These are phyloP conservation scores for Agastache rugosa DNA, from an alignment of 257 asterid species.

Conservation along the genomic window DNA sequence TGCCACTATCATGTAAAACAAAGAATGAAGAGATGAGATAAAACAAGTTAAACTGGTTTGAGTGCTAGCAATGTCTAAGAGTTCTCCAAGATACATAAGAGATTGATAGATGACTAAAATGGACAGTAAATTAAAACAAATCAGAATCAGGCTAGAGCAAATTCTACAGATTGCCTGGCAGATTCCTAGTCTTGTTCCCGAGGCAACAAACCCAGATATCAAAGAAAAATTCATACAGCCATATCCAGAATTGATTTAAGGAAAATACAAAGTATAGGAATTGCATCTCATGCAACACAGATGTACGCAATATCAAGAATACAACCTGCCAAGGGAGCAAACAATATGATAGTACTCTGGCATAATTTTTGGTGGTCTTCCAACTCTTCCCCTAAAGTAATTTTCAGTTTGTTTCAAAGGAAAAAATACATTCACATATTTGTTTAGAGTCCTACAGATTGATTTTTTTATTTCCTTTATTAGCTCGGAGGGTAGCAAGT, in stretches of 20 bases:
- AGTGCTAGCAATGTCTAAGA: not conserved
- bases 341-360: not conserved
- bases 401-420: not conserved
- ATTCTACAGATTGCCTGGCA: not conserved
- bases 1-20: not conserved
- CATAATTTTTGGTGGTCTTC: slow-evolving; percentile 12
- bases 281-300: not conserved
- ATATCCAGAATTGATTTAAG: not conserved
- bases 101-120: slow-evolving; percentile 14
- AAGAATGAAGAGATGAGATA: not conserved
- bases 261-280: not conserved
- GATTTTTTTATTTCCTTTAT: no score
- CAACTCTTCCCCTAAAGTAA: not conserved
- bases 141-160: not conserved
- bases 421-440: not conserved
- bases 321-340: not conserved
- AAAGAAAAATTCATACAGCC: not conserved
- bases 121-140: not conserved
- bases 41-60: not conserved
- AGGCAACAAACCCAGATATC: not conserved
- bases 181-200: not conserved
- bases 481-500: no score
- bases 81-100: not conserved
- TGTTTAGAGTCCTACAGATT: no score
- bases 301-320: slow-evolving; percentile 2